Percentiles rank a stretch among this genome's conserved stretches.
Conservation (phyloP, 2,329 filamentous ascomycete species). For the Aspergillus fijiensis region DNA sequence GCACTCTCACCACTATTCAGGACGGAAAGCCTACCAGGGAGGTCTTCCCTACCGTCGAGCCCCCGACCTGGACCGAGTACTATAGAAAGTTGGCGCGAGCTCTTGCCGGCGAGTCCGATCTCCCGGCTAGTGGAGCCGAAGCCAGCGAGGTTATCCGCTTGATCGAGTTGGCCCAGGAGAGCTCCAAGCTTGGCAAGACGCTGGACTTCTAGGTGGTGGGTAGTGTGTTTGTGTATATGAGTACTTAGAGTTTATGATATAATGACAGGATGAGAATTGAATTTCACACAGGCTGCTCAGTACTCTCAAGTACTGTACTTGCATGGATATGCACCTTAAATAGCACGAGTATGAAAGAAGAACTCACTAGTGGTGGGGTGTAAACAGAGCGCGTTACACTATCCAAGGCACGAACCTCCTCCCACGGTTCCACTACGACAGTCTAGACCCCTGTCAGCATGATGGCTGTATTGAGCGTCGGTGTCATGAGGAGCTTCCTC, state of each 20-base stretch:
- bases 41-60: conserved; percentile 59
- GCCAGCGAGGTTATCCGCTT: conserved; percentile 56
- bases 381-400: neutral
- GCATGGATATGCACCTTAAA: no score
- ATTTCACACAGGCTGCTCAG: neutral
- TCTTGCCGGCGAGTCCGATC: conserved; percentile 51
- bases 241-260: conserved; percentile 1
- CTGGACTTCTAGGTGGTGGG: conserved; percentile 34
- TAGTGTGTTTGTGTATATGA: neutral
- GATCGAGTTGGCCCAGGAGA: conserved; percentile 57
- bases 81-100: conserved; percentile 59
- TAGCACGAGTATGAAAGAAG: no score
- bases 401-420: neutral
- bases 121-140: conserved; percentile 56
- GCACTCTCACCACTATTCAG: conserved; percentile 55
- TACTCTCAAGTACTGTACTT: neutral
- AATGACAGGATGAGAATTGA: conserved; percentile 1
- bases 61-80: conserved; percentile 67
- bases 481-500: neutral
- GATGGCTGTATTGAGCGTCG: neutral
- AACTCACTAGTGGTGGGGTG: no score
- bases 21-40: conserved; percentile 54
- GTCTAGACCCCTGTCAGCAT: neutral
- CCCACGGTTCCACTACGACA: neutral
- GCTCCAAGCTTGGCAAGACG: conserved; percentile 53